Percentiles rank a stretch among this genome's conserved stretches.
Conservation (phyloP, 805 yeast genomes). For the Starmerella bombicola region DNA sequence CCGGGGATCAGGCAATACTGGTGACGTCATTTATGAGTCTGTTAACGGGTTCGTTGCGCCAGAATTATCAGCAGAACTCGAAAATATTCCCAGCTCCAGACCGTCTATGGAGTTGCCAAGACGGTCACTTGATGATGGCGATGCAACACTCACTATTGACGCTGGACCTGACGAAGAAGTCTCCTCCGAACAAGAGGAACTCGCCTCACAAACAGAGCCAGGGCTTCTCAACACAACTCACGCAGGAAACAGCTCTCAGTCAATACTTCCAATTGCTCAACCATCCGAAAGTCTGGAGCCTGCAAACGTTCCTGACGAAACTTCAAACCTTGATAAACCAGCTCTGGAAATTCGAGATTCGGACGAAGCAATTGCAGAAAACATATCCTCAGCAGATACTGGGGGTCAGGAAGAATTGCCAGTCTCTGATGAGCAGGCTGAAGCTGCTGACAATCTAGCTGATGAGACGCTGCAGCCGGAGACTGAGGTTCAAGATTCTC, state of each 20-base stretch:
- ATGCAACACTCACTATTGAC: conserved; percentile 1
- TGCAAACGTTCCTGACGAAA: too few species aligned
- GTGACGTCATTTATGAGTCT: conserved; percentile 50
- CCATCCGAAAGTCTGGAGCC: too few species aligned
- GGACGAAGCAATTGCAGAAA: too few species aligned
- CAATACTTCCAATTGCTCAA: too few species aligned
- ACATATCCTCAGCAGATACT: too few species aligned
- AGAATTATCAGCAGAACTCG: conserved; percentile 4
- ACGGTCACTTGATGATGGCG: not conserved
- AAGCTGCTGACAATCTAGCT: conserved; percentile 4
- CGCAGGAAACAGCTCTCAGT: too few species aligned
- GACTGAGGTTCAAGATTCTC: not conserved
- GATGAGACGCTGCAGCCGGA: not conserved
- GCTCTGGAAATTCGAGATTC: too few species aligned
- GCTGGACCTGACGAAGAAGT: not conserved
- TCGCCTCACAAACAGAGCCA: too few species aligned
- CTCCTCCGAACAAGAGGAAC: too few species aligned
- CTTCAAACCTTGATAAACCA: too few species aligned
- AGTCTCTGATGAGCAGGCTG: conserved; percentile 26
- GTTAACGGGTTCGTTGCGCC: conserved; percentile 35
- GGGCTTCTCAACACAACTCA: too few species aligned
- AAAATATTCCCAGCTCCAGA: not conserved
- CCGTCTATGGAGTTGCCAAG: not conserved
- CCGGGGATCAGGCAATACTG: conserved; percentile 49
- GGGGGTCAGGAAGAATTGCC: not conserved